phyloP scores from a whole-genome alignment of 2,329 filamentous ascomycete genomes.

The Nemania abortiva region DNA sequence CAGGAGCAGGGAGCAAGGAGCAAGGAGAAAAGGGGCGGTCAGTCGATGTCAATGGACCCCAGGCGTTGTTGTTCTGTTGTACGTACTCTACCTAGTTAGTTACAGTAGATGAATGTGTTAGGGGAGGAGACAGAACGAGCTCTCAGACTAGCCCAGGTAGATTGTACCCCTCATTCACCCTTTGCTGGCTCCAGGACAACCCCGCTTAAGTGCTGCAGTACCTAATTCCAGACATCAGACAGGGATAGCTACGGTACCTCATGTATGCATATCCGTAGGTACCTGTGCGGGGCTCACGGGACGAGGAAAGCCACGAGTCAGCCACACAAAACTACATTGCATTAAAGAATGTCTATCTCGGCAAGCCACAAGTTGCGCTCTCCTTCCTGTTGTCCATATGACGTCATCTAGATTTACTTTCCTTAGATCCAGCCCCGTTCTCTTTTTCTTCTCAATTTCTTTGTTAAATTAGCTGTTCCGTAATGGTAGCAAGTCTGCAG shows the following conservation, averaged over 20 bases:
- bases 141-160: neutral
- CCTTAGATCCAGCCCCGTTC: neutral
- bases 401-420: neutral
- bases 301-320: neutral
- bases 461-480: neutral
- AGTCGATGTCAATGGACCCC: constrained; percentile 32
- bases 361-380: neutral
- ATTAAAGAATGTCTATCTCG: neutral
- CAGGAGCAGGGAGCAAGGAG: neutral
- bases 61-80: constrained; percentile 24
- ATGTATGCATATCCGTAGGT: neutral
- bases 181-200: constrained; percentile 5
- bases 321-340: neutral
- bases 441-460: neutral
- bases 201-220: constrained; percentile 9
- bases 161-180: constrained; percentile 21
- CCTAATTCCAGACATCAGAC: neutral
- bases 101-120: neutral
- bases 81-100: too few species aligned
- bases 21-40: constrained; percentile 30
- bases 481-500: too few species aligned
- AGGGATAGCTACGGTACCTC: constrained; percentile 3
- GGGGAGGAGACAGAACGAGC: neutral
- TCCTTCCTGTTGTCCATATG: neutral
- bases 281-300: neutral